Conservation (phyloP, 2,329 filamentous ascomycete species). For the Fusarium verrucosum region DNA sequence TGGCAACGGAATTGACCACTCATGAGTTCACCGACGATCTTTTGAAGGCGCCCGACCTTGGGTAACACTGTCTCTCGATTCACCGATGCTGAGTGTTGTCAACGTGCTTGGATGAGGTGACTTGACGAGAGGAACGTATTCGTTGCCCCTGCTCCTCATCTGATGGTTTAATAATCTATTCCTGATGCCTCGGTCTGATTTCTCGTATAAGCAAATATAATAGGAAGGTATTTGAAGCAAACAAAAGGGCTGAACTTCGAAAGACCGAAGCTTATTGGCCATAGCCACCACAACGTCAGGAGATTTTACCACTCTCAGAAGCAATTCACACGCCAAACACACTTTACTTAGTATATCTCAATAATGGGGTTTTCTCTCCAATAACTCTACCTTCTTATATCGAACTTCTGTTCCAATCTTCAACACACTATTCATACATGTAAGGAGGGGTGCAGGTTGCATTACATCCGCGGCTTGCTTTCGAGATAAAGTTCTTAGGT, state of each 20-base stretch:
- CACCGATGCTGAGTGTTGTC: not conserved
- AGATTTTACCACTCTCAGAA: not conserved
- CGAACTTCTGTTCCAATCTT: not conserved
- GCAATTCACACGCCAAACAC: not conserved
- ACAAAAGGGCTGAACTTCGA: not conserved
- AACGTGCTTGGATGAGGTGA: not conserved
- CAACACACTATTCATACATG: not conserved
- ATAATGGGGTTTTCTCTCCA: not conserved
- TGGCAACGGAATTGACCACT: not conserved
- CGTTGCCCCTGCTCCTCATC: too few species aligned
- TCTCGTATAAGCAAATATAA: not conserved
- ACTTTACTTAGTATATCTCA: not conserved
- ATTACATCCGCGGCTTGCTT: not conserved
- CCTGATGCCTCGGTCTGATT: not conserved
- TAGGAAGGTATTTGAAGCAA: not conserved
- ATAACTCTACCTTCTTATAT: not conserved
- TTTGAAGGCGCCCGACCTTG: not conserved
- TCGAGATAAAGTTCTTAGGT: not conserved
- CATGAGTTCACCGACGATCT: not conserved
- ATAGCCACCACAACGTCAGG: not conserved
- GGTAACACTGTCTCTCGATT: not conserved
- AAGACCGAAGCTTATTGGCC: not conserved
- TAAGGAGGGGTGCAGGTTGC: not conserved
- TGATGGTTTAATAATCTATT: not conserved
- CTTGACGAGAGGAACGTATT: not conserved